phyloP scores from a whole-genome alignment of 2,329 filamentous ascomycete genomes.

The Monosporascus cannonballus region DNA sequence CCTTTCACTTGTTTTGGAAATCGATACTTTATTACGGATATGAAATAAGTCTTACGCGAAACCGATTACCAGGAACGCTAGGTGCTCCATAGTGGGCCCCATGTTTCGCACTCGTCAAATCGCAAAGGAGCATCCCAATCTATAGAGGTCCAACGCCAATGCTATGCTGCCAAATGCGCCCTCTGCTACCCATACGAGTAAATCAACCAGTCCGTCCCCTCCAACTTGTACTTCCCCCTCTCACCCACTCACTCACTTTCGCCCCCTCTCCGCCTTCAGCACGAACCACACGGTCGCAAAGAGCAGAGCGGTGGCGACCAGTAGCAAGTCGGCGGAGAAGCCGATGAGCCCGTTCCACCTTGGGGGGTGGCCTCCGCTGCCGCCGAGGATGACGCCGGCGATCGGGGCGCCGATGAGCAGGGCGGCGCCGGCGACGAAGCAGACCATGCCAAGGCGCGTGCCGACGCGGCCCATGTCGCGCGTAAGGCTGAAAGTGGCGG shows the following conservation, averaged over 20 bases:
- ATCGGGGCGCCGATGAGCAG: constrained; percentile 41
- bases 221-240: too few species aligned
- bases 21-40: too few species aligned
- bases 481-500: constrained; percentile 31
- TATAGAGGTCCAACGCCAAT: too few species aligned
- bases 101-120: too few species aligned
- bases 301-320: background rate
- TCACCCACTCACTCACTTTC: background rate
- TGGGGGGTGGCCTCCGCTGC: background rate
- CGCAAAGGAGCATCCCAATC: too few species aligned
- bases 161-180: too few species aligned
- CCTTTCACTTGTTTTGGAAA: too few species aligned
- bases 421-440: constrained; percentile 32
- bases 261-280: background rate
- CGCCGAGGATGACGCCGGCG: constrained; percentile 27
- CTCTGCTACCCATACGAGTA: too few species aligned
- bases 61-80: too few species aligned
- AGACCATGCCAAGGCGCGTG: constrained; percentile 31
- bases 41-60: too few species aligned
- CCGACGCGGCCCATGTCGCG: constrained; percentile 30
- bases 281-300: background rate
- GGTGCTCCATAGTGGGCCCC: too few species aligned
- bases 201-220: too few species aligned
- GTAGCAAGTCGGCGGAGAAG: background rate
- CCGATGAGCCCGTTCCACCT: background rate